phyloP scores from a whole-genome alignment of 176 grass and related monocot genomes.

The Puya raimondii region DNA sequence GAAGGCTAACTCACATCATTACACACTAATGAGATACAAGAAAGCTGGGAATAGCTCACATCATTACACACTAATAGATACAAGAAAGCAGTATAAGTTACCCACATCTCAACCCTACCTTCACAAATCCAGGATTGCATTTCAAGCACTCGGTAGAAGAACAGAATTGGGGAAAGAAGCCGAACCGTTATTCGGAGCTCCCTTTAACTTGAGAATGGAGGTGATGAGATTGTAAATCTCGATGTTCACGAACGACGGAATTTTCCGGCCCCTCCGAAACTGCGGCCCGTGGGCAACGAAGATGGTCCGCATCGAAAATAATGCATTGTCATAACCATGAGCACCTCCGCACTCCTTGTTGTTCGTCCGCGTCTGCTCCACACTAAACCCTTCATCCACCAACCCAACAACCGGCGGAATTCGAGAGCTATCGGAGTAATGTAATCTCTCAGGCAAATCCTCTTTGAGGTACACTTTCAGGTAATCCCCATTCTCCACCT shows the following conservation, averaged over 20 bases:
- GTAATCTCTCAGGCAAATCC: conserved; percentile 59
- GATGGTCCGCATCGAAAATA: conserved; percentile 93
- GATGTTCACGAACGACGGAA: conserved; percentile 78
- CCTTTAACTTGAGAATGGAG: conserved; percentile 57
- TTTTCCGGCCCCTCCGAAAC: conserved; percentile 44
- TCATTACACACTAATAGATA: too few species aligned
- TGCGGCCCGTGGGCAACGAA: conserved; percentile 66
- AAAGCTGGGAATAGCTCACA: too few species aligned
- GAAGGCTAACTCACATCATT: too few species aligned
- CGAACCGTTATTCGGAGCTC: conserved; percentile 74
- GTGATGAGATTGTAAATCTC: conserved; percentile 85
- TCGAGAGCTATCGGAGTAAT: conserved; percentile 59
- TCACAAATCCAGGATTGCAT: not conserved
- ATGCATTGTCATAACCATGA: conserved; percentile 80
- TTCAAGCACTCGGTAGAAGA: conserved; percentile 54
- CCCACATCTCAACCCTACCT: not conserved
- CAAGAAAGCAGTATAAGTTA: too few species aligned
- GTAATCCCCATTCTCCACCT: conserved; percentile 51
- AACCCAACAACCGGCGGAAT: conserved; percentile 77
- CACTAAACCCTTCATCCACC: conserved; percentile 68
- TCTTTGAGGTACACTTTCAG: conserved; percentile 81
- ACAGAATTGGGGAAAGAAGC: conserved; percentile 45
- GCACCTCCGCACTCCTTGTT: conserved; percentile 65
- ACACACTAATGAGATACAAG: too few species aligned
- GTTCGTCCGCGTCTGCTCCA: conserved; percentile 33